These are phyloP conservation scores for Taxillus chinensis DNA, from an alignment of 164 flowering plant species.

Conservation along the genomic window DNA sequence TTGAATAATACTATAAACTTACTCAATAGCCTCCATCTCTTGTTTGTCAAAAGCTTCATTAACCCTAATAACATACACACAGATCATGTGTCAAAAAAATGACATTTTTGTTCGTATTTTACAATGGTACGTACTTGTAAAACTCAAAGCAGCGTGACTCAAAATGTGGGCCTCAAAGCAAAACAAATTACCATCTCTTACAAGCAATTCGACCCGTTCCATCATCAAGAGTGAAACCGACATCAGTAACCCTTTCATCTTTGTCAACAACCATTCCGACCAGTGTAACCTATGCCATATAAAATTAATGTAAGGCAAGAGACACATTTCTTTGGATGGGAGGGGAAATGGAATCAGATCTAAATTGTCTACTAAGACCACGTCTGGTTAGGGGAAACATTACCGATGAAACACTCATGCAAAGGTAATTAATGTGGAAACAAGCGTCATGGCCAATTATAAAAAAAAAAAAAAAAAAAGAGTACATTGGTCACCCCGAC, in stretches of 20 bases:
- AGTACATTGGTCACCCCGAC: conserved; percentile 45
- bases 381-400: no score
- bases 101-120: no score
- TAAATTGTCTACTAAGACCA: no score
- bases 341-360: no score
- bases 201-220: conserved; percentile 58
- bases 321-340: not conserved
- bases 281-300: conserved; percentile 35
- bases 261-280: conserved; percentile 52
- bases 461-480: no score
- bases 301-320: not conserved
- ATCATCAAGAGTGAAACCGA: conserved; percentile 48
- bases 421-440: no score
- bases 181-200: conserved; percentile 44
- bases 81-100: not conserved
- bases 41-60: conserved; percentile 43
- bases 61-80: conserved; percentile 22
- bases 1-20: conserved; percentile 10
- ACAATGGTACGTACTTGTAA: no score
- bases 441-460: no score
- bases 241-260: conserved; percentile 44
- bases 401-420: no score
- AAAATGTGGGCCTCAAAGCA: not conserved
- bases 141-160: no score
- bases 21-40: conserved; percentile 52